These are phyloP conservation scores for Medicago lupulina DNA, from an alignment of 306 rosid genomes.

Conservation along the genomic window DNA sequence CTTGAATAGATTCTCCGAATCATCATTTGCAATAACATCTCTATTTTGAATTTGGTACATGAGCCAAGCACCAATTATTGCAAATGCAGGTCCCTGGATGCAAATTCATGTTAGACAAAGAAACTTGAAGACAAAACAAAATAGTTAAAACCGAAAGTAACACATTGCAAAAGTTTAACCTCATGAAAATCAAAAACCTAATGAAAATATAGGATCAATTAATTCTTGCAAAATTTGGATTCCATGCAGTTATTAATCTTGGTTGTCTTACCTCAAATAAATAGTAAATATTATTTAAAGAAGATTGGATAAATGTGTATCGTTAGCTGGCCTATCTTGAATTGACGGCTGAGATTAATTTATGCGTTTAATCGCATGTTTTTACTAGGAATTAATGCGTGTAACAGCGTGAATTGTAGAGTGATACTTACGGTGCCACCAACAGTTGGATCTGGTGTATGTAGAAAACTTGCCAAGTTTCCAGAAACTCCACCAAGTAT, in stretches of 20 bases:
- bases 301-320: not conserved
- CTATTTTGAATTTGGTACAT: constrained; percentile 73
- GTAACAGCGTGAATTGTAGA: not conserved
- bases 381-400: too few relatives aligned
- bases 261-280: not conserved
- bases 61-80: constrained; percentile 95
- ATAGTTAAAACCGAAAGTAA: too few relatives aligned
- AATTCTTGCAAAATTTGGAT: not conserved
- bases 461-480: constrained; percentile 82
- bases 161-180: too few relatives aligned
- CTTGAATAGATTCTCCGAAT: constrained; percentile 62
- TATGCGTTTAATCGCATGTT: too few relatives aligned
- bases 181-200: too few relatives aligned
- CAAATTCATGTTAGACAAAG: not conserved
- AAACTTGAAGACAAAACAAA: too few relatives aligned
- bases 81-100: constrained; percentile 83
- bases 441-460: constrained; percentile 82
- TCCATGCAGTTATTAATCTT: not conserved
- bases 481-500: constrained; percentile 90
- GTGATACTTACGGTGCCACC: constrained; percentile 77
- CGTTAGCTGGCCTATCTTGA: not conserved
- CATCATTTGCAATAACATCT: constrained; percentile 57
- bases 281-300: not conserved
- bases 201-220: too few relatives aligned
- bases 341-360: not conserved